Base-by-base conservation (phyloP, 805 yeast genomes). In the Blastobotrys terrestris region DNA sequence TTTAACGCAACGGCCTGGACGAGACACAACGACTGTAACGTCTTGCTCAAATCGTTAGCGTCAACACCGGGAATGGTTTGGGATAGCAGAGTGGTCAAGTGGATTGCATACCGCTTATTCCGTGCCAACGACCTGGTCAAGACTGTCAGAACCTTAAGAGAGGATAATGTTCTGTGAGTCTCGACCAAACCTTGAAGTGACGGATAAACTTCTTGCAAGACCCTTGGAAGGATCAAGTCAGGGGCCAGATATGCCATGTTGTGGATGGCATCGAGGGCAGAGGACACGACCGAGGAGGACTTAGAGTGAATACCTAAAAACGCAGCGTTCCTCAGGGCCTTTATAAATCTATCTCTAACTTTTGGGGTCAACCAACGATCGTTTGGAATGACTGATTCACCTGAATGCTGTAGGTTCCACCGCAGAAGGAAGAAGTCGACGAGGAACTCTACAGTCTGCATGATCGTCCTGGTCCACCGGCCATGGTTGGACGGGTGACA, bases 401-500 rank as follows among this genome's bases (percentile, higher is more conserved):
- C 63, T 2, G 66, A 59, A 3, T 60, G 60, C 49, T 71, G 70
- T 31, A 65, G 50, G 46, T 67, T 64, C 66, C 77, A 50, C 64
- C 77, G 44, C 63, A 67, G 46, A 2, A 61, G 51, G 43, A 68
- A 68, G 39, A 59, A 50, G 20, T 61, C 66, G 0, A 83, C 77
- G 50, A 88, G 69, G 44, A 81, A 77, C 55, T 77, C 76, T n/a
- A 86, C 71, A 22, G 87, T 76, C 53, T 79, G 79, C 0, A 95
- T 76, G 31, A 92, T 78, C 3, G 83, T 72, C 22, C 77, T 68
- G 0, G 95, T 78, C 97, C 98, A 91, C n/a, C 77, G 76, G 0
- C 97, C 98, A n/a, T 75, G 67, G 65, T 91, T 91, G 0, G 98
- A 90, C 4, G 99, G 99, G 66, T 94, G 97, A 2, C 83, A 83